These are phyloP conservation scores for Sporothrix dimorphospora DNA, from an alignment of 2,329 filamentous ascomycete species.

Conservation along the genomic window DNA sequence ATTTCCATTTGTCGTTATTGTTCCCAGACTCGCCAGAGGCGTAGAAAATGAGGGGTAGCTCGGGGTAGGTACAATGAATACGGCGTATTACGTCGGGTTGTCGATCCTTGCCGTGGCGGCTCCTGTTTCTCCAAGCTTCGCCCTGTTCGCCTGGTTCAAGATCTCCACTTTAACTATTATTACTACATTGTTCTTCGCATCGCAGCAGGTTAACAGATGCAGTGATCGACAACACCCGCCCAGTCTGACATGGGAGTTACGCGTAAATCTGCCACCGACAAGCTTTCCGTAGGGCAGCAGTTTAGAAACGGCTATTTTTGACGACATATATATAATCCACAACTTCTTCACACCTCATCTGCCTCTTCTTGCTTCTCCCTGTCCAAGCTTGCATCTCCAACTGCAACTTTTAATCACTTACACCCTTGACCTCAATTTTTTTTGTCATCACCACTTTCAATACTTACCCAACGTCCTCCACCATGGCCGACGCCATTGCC, in stretches of 20 bases:
- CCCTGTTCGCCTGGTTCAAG: not conserved
- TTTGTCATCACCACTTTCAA: too few relatives aligned
- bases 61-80: not conserved
- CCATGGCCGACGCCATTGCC: not conserved
- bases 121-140: not conserved
- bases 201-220: not conserved
- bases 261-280: not conserved
- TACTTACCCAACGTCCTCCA: not conserved
- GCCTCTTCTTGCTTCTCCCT: not conserved
- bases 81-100: conserved; percentile 17
- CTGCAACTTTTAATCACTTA: too few relatives aligned
- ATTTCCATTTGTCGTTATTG: not conserved
- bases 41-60: not conserved
- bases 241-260: not conserved
- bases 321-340: not conserved
- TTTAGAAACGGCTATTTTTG: not conserved
- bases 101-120: not conserved
- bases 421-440: not conserved
- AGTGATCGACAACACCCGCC: not conserved
- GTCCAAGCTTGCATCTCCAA: too few relatives aligned
- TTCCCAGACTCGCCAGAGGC: not conserved
- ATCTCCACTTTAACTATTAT: not conserved
- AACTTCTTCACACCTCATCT: not conserved
- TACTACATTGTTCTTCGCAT: not conserved
- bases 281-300: not conserved